Conservation (phyloP, 805 yeast genomes). For the Starmera quercuum region DNA sequence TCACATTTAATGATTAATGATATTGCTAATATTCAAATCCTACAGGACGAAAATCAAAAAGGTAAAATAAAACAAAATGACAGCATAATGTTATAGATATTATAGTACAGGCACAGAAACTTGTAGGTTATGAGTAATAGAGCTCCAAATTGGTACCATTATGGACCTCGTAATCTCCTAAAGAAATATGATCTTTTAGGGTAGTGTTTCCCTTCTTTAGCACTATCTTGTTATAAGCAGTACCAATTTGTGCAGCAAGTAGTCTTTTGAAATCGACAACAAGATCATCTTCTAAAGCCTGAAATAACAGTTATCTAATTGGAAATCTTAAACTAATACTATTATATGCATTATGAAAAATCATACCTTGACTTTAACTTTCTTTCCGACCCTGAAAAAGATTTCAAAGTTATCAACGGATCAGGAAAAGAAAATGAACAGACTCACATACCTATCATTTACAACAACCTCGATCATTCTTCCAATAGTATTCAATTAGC, state of each 20-base stretch:
- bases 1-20: no score
- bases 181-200: slow-evolving; percentile 80
- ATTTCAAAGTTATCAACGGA: slow-evolving; percentile 16
- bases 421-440: background rate
- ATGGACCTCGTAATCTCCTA: slow-evolving; percentile 93
- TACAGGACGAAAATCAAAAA: no score
- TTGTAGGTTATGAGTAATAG: slow-evolving; percentile 47
- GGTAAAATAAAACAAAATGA: no score
- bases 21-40: no score
- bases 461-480: slow-evolving; percentile 66
- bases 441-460: slow-evolving; percentile 47
- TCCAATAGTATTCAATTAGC: no score
- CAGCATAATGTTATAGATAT: no score
- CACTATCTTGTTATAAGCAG: slow-evolving; percentile 51
- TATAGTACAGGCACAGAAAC: no score
- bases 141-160: slow-evolving; percentile 83
- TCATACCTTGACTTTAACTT: slow-evolving; percentile 62
- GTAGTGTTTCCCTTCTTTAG: slow-evolving; percentile 82
- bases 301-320: slow-evolving; percentile 3
- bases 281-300: slow-evolving; percentile 74
- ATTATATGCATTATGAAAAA: background rate
- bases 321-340: background rate
- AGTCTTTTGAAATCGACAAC: slow-evolving; percentile 87
- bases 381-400: slow-evolving; percentile 63
- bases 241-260: slow-evolving; percentile 76